Base-by-base conservation (phyloP, 345 rosid genomes). In the Reutealis trisperma region DNA sequence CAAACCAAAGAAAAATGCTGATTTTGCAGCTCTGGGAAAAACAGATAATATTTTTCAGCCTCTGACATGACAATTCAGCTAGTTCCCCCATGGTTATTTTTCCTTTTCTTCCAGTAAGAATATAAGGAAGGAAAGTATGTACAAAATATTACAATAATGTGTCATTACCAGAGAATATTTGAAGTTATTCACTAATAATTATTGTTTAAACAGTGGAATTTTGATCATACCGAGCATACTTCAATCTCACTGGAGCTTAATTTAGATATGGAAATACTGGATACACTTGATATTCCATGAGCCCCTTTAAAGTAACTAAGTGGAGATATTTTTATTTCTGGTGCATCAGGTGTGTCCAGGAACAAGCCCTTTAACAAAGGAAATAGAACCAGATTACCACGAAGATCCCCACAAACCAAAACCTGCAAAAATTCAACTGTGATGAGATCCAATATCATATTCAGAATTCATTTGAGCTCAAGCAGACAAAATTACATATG, bases 381-480 rank as follows among this genome's bases (percentile, higher is more conserved):
- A 80, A 90, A 96, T 58, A 96, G 81, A 84, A 88, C 77, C 75
- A 96, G 86, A 91, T 91, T 92, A 83, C 99, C 99, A 82, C 93
- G 94, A 72, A 91, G 71, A 87, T 96, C 99, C 80, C 99, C 99
- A 85, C 99, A 96, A 52, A 96, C 84, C 76, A 96, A 90, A 76
- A 96, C 87, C 99, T 96, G 84, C 74, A 83, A 37, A 54, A 75
- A 52, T 79, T 63, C 74, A 71, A 63, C 49, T 15, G 57, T 64
- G 41, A 54, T 25, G 34, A 59, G 19, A 59, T 77, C 24, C 19
- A 63, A n/a, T 25, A 63, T 62, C 67, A 22, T 71, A 63, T 55
- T 65, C 15, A 61, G 41, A 49, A 52, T 14, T 71, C 70, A 45
- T 73, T 59, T 54, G 22, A 74, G 60, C 51, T 58, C 34, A 57